Evolutionary conservation across 164 flowering plant species (phyloP), one percentile per base, ranked within the genome.

Genomic region (Cinnamomum micranthum): DNA sequence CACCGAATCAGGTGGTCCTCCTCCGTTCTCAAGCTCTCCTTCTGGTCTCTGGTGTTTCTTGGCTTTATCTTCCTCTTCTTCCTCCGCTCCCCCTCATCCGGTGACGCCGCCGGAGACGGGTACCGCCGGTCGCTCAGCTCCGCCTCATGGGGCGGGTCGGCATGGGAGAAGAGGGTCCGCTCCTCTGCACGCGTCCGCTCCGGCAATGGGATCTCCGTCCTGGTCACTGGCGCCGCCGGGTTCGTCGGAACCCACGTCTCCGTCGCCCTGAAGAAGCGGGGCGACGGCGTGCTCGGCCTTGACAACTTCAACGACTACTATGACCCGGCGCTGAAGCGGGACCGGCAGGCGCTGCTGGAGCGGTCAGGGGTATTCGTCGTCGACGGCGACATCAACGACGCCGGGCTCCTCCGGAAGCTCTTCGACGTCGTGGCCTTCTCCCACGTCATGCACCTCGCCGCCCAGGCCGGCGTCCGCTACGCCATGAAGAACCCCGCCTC

Each of bases 181-280:
- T 76, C 88, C 41, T 89, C 97, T 0, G 90, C 95, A n/a, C 76
- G 83, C 3, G 77, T 86, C 67, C 87, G 93, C 13, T 79, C 91
- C 14, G 71, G 79, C 1, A 82, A 84, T 33, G 97, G 95, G 12
- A 51, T 91, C 52, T 88, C 91, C 6, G 98, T 94, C 1, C 80
- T 94, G 25, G 98, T 94, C 50, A 94, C 98, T 7, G 98, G 98
- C 3, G 97, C 98, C 3, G 96, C 96, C 27, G 98, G 98, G 1
- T 94, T 94, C 66, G 97, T 94, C 4, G 98, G 98, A 0, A 87
- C 90, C 35, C 98, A 94, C 64, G 97, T 91, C 31, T 87, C 94
- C 1, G 70, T 86, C 10, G 94, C 97, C 0, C 86, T 94, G 24
- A 91, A 91, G 73, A 85, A 91, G 64, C 86, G 98, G 0, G 98